Percentiles rank a stretch among this genome's conserved stretches.
These are phyloP conservation scores for Saccharomyces pastorianus DNA, from an alignment of 1,139 yeast genomes.

Conservation along the genomic window DNA sequence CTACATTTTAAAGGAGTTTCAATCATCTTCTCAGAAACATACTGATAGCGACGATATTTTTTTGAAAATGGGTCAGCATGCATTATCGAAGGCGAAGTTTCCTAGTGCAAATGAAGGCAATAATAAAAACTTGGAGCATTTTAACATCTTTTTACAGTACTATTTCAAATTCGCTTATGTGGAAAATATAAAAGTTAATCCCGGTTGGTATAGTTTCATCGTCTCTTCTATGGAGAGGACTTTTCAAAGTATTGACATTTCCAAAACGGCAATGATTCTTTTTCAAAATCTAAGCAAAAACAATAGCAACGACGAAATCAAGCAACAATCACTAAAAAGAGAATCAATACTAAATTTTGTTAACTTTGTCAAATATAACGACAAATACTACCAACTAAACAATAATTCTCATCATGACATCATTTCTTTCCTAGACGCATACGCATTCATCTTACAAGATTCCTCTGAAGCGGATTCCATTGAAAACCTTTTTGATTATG, in stretches of 20 bases:
- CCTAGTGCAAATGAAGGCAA: slow-evolving; percentile 41
- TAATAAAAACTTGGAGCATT: slow-evolving; percentile 30
- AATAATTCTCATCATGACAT: slow-evolving; percentile 17
- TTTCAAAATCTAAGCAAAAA: slow-evolving; percentile 8
- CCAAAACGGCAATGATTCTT: slow-evolving; percentile 25
- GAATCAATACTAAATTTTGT: slow-evolving; percentile 27
- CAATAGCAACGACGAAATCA: slow-evolving; percentile 1
- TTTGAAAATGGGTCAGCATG: slow-evolving; percentile 14
- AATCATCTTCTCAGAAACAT: neutral
- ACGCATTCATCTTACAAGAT: slow-evolving; percentile 13
- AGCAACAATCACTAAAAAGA: neutral
- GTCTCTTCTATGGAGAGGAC: slow-evolving; percentile 24
- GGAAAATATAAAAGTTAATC: slow-evolving; percentile 2
- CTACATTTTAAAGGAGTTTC: neutral
- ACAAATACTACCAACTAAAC: slow-evolving; percentile 18
- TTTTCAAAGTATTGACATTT: slow-evolving; percentile 28
- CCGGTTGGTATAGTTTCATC: slow-evolving; percentile 25
- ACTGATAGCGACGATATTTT: slow-evolving; percentile 14
- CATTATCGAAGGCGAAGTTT: slow-evolving; percentile 30
- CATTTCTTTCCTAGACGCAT: slow-evolving; percentile 23
- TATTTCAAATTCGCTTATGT: slow-evolving; percentile 13
- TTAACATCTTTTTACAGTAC: slow-evolving; percentile 21
- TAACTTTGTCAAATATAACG: slow-evolving; percentile 23
- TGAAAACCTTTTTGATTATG: slow-evolving; percentile 15
- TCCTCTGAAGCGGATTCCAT: slow-evolving; percentile 10